Percentiles rank a stretch among this genome's conserved stretches.
phyloP scores from a whole-genome alignment of 2,329 filamentous ascomycete species.

The Epicoccum nigrum region DNA sequence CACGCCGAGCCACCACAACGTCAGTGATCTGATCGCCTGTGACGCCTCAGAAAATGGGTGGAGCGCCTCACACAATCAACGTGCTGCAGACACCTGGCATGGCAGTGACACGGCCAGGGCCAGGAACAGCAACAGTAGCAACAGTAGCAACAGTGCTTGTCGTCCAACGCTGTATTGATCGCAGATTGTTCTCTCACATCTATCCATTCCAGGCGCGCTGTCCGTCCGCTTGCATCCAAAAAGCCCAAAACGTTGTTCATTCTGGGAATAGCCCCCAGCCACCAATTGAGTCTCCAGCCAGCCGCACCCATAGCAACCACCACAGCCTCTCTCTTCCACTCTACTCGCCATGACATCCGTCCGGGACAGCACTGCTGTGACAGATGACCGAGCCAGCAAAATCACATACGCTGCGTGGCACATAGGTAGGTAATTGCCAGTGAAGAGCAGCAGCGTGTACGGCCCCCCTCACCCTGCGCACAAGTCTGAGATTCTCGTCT shows the following conservation, averaged over 20 bases:
- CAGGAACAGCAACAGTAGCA: too few species aligned
- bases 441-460: background rate
- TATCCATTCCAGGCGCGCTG: slow-evolving; percentile 2
- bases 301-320: background rate
- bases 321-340: too few species aligned
- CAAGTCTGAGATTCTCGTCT: background rate
- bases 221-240: slow-evolving; percentile 7
- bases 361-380: too few species aligned
- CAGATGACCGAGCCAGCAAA: too few species aligned
- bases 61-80: background rate
- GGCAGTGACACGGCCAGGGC: too few species aligned
- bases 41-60: too few species aligned
- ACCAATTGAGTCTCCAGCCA: background rate
- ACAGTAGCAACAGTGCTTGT: too few species aligned
- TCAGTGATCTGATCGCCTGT: too few species aligned
- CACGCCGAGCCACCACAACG: background rate
- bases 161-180: background rate
- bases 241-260: background rate
- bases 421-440: background rate
- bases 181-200: background rate
- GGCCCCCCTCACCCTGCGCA: background rate
- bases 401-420: background rate
- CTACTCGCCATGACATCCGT: too few species aligned
- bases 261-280: slow-evolving; percentile 10
- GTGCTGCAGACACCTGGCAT: background rate